Percentiles rank a stretch among this genome's conserved stretches.
These are phyloP conservation scores for Deakozyma indianensis DNA, from an alignment of 805 yeast genomes.

Conservation along the genomic window DNA sequence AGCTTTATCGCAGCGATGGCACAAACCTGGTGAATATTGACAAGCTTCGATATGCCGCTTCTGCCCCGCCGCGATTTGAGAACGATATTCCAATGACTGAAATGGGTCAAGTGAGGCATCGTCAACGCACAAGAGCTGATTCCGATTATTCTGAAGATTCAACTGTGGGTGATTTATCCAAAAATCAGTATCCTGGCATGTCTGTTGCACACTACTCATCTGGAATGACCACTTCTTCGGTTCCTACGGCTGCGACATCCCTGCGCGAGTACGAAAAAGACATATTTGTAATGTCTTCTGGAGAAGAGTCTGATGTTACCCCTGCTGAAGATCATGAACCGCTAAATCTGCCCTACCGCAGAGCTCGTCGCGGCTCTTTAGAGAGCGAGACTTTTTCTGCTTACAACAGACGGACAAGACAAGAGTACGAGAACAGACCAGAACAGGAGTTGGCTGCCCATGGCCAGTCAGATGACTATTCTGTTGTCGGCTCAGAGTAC, in stretches of 20 bases:
- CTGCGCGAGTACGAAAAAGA: not conserved
- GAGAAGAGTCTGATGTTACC: not conserved
- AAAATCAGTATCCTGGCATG: not conserved
- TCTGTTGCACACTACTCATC: not conserved
- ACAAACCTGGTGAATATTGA: not conserved
- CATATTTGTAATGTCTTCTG: not conserved
- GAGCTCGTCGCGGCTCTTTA: not conserved
- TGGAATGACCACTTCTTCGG: not conserved
- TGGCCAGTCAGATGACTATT: not conserved
- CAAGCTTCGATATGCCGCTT: not conserved
- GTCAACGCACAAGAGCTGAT: not conserved
- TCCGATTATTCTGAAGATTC: no score
- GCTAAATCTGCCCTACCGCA: not conserved
- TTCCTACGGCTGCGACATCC: not conserved
- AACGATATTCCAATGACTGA: not conserved
- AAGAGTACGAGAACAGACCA: not conserved
- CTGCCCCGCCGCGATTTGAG: not conserved
- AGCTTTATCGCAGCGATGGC: not conserved
- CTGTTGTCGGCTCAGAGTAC: not conserved
- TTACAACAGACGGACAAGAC: not conserved
- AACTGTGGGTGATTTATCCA: not conserved
- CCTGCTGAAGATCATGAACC: not conserved
- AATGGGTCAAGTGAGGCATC: not conserved
- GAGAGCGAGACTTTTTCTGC: constrained; percentile 1
- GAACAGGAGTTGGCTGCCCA: not conserved